Evolutionary conservation across 2,329 filamentous ascomycete genomes (phyloP).

Genomic region (Neofusicoccum sp.): DNA sequence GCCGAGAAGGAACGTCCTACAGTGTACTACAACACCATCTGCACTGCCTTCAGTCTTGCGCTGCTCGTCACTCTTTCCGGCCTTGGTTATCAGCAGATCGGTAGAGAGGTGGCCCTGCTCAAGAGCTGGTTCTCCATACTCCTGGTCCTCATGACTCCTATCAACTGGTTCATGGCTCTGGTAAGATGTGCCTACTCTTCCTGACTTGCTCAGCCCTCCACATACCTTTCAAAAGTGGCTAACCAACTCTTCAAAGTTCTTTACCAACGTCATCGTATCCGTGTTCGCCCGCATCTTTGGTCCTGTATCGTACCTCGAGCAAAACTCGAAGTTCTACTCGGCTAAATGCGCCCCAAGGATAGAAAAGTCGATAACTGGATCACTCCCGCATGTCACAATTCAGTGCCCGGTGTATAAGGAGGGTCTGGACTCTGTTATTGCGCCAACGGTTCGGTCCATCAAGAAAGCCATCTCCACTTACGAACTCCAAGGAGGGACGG

Average conservation of each 20-base stretch:
- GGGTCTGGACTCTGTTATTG: conserved; percentile 59
- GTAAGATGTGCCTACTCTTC: conserved; percentile 26
- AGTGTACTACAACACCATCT: conserved; percentile 66
- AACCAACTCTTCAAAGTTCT: conserved; percentile 54
- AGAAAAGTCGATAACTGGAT: conserved; percentile 38
- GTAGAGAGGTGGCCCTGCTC: conserved; percentile 67
- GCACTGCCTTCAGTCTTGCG: conserved; percentile 65
- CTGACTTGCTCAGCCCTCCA: neutral
- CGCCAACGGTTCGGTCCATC: conserved; percentile 15
- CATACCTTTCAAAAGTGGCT: too few relatives aligned
- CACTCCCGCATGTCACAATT: conserved; percentile 68
- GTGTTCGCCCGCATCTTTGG: conserved; percentile 74
- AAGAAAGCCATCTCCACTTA: conserved; percentile 55
- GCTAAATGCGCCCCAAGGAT: conserved; percentile 66
- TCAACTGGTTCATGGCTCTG: conserved; percentile 78
- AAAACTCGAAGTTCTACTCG: conserved; percentile 81
- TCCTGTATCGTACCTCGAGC: conserved; percentile 67
- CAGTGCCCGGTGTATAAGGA: conserved; percentile 90
- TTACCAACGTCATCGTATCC: conserved; percentile 74
- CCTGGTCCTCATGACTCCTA: conserved; percentile 63
- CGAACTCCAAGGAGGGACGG: conserved; percentile 59
- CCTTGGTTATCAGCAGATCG: conserved; percentile 67
- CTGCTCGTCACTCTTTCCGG: conserved; percentile 67
- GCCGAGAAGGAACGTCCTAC: conserved; percentile 64
- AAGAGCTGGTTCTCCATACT: conserved; percentile 61